Conservation (phyloP, 139 green algal genomes). For the Trebouxia sp. region DNA sequence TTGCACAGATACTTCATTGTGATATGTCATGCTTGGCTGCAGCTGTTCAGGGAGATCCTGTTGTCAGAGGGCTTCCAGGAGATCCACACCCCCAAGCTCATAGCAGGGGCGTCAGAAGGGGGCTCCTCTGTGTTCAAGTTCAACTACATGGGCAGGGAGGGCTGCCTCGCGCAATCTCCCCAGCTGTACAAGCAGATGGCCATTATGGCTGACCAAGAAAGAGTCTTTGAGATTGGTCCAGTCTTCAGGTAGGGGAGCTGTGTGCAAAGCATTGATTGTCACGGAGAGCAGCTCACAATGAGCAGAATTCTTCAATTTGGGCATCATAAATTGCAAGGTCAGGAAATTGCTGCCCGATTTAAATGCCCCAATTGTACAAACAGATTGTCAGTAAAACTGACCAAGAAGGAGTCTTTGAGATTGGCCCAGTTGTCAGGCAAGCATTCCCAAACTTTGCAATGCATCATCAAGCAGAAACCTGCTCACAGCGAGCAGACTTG, state of each 20-base stretch:
- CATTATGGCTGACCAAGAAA: conserved; percentile 88
- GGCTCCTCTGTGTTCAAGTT: conserved; percentile 92
- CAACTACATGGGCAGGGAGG: conserved; percentile 92
- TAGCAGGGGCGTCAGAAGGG: conserved; percentile 85
- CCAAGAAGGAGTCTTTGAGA: conserved; percentile 93
- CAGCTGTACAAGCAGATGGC: conserved; percentile 99
- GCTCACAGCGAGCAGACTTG: not conserved
- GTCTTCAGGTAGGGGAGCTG: conserved; percentile 84
- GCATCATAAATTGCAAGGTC: too few relatives aligned
- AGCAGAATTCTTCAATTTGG: too few relatives aligned
- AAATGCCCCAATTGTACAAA: conserved; percentile 96
- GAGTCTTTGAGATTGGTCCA: conserved; percentile 96
- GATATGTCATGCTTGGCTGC: not conserved
- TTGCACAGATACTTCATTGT: not conserved
- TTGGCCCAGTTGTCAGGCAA: conserved; percentile 93
- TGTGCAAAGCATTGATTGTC: not conserved
- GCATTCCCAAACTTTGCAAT: not conserved
- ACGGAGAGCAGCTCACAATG: not conserved
- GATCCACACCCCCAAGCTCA: conserved; percentile 98
- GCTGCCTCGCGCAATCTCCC: conserved; percentile 93
- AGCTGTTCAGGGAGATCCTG: conserved; percentile 88
- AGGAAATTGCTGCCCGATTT: conserved; percentile 88
- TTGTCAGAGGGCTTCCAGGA: conserved; percentile 83
- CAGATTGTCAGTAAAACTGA: conserved; percentile 97
- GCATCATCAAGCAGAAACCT: not conserved